These are phyloP conservation scores for Diplodia seriata DNA, from an alignment of 2,329 filamentous ascomycete species.

Conservation along the genomic window DNA sequence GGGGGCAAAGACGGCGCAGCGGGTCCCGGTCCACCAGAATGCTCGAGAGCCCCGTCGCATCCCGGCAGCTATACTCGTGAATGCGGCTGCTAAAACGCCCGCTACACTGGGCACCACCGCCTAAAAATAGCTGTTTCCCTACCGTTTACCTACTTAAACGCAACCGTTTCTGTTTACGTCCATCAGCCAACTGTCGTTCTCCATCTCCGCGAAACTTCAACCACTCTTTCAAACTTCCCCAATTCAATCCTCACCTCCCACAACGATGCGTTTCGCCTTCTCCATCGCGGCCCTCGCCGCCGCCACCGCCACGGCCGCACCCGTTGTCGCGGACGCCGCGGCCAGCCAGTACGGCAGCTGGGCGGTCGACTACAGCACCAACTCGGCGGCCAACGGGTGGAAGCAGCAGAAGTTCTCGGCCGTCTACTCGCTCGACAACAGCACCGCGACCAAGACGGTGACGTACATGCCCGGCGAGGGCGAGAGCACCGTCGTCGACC, in stretches of 20 bases:
- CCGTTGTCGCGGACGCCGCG: constrained; percentile 11
- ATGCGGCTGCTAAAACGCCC: constrained; percentile 16
- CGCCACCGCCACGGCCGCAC: constrained; percentile 4
- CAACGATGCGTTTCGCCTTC: not conserved
- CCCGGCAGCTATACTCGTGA: constrained; percentile 14
- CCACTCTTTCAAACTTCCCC: too few relatives aligned
- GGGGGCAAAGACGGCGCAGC: not conserved
- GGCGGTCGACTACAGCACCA: constrained; percentile 7
- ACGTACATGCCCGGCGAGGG: not conserved
- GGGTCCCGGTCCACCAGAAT: constrained; percentile 1
- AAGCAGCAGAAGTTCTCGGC: constrained; percentile 13
- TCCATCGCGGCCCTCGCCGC: constrained; percentile 18
- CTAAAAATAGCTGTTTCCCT: constrained; percentile 12
- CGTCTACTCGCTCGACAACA: constrained; percentile 15
- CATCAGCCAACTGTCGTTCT: constrained; percentile 15
- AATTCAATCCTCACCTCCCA: too few relatives aligned
- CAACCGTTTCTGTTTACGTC: not conserved
- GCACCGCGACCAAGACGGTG: constrained; percentile 3
- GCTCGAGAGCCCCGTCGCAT: constrained; percentile 10
- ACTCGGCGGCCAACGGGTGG: constrained; percentile 17
- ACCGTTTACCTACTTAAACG: not conserved
- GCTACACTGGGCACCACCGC: not conserved
- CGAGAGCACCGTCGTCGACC: not conserved
- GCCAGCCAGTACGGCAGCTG: constrained; percentile 25
- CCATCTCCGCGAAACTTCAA: not conserved